Percentiles rank a stretch among this genome's conserved stretches.
Evolutionary conservation across 2,329 filamentous ascomycete species (phyloP).

Genomic region (Xylaria digitata): DNA sequence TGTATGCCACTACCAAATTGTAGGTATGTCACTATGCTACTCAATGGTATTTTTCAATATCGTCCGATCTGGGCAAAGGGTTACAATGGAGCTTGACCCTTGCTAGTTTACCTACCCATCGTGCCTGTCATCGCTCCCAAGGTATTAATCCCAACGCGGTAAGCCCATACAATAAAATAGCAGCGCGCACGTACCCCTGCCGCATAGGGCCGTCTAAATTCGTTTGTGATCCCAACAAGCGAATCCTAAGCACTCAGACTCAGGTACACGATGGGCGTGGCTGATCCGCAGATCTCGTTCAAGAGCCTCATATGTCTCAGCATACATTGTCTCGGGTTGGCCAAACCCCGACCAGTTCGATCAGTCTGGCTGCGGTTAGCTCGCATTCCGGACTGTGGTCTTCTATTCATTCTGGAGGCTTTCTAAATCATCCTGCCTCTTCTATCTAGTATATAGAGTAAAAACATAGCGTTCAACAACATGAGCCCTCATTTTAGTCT

Average conservation of each 20-base stretch:
- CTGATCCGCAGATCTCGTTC: constrained; percentile 16
- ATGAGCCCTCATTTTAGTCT: constrained; percentile 12
- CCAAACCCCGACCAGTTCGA: not conserved
- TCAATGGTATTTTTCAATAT: constrained; percentile 7
- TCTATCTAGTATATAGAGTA: not conserved
- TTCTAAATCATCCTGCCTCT: not conserved
- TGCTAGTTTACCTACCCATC: not conserved
- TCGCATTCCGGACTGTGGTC: not conserved
- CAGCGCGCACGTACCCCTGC: not conserved
- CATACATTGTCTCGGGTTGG: constrained; percentile 2
- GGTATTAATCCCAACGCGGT: not conserved
- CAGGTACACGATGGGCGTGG: constrained; percentile 21
- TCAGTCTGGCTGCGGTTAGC: not conserved
- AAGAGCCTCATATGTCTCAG: constrained; percentile 31
- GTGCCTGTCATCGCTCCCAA: not conserved
- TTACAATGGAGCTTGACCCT: not conserved
- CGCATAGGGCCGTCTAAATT: not conserved
- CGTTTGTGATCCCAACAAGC: constrained; percentile 1
- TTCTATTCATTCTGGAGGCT: not conserved
- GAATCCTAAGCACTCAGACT: not conserved
- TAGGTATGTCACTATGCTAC: not conserved
- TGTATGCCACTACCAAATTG: no score
- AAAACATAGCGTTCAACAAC: constrained; percentile 15
- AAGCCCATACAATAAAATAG: not conserved
- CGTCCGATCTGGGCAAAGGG: constrained; percentile 10